Evolutionary conservation across 2,329 filamentous ascomycete species (phyloP).

Genomic region (Phialophora verrucosa): DNA sequence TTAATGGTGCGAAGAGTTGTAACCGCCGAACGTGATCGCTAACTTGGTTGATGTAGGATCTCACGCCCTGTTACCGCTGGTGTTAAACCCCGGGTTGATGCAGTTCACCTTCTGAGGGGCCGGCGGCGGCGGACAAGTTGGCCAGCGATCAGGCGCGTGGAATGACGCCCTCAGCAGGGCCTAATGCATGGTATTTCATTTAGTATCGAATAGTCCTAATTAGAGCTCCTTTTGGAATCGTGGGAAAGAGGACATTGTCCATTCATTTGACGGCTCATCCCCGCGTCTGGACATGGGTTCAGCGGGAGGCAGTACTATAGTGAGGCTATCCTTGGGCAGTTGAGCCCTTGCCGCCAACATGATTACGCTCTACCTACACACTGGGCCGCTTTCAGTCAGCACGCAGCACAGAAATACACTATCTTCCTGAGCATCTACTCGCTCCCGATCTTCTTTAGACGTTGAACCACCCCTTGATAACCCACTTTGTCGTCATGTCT

Average conservation of each 20-base stretch:
- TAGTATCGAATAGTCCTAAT: background rate
- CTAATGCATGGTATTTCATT: background rate
- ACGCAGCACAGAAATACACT: background rate
- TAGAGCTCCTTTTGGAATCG: background rate
- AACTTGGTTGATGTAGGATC: conserved; percentile 41
- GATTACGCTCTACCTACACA: background rate
- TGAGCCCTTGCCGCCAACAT: background rate
- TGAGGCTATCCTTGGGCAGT: background rate
- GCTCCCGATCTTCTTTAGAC: background rate
- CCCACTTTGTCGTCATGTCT: conserved; percentile 6
- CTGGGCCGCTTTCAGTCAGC: background rate
- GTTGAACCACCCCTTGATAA: conserved; percentile 25
- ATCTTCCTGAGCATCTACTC: background rate
- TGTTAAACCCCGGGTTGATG: conserved; percentile 44
- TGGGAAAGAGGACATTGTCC: background rate
- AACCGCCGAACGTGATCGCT: background rate
- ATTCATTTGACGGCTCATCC: background rate
- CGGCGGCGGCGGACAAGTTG: background rate
- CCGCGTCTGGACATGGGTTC: background rate
- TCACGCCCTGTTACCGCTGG: conserved; percentile 41
- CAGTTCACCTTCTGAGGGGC: conserved; percentile 36
- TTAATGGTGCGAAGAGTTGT: background rate
- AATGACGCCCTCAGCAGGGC: background rate
- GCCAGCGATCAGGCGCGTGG: background rate
- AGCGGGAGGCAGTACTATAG: background rate